Conservation (phyloP, 768 basidiomycete genomes). For the Naganishia antarctica region DNA sequence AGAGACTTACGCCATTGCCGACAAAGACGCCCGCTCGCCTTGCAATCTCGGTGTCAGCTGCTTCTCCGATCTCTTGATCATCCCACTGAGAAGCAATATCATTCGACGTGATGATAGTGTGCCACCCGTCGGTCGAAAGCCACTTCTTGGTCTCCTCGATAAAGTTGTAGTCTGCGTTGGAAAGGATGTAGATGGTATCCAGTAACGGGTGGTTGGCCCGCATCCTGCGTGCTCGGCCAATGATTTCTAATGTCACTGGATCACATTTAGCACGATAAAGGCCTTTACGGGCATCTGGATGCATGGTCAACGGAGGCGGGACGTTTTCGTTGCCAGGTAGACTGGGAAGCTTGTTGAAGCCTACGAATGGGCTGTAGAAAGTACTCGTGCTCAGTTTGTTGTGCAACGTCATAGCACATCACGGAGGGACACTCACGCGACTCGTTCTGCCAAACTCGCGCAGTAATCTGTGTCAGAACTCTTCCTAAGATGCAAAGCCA, state of each 20-base stretch:
- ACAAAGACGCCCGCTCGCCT: constrained; percentile 47
- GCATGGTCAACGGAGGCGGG: constrained; percentile 39
- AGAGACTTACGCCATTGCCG: constrained; percentile 45
- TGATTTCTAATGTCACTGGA: constrained; percentile 43
- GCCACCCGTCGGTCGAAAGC: constrained; percentile 46
- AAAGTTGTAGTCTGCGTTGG: constrained; percentile 40
- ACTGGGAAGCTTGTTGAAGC: constrained; percentile 44
- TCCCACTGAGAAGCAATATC: constrained; percentile 39
- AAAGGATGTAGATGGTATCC: constrained; percentile 43
- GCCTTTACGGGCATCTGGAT: constrained; percentile 40
- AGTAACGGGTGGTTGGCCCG: constrained; percentile 45
- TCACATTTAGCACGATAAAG: constrained; percentile 46
- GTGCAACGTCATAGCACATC: no score
- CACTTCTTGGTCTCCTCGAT: constrained; percentile 41
- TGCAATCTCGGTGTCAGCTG: constrained; percentile 47
- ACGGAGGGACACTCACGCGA: no score
- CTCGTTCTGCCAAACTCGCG: constrained; percentile 26
- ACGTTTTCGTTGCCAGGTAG: constrained; percentile 48
- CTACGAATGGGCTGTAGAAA: constrained; percentile 35
- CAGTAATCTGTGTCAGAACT: constrained; percentile 29
- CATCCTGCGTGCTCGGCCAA: constrained; percentile 45
- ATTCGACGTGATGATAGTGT: constrained; percentile 37
- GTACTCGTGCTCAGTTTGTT: neutral
- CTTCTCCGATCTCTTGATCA: constrained; percentile 42
- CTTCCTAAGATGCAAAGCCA: constrained; percentile 43